A percentile compares a stretch with the other conserved stretches of the same genome.
phyloP scores from a whole-genome alignment of 1,284 basidiomycete genomes.

The Coriolopsis trogii region DNA sequence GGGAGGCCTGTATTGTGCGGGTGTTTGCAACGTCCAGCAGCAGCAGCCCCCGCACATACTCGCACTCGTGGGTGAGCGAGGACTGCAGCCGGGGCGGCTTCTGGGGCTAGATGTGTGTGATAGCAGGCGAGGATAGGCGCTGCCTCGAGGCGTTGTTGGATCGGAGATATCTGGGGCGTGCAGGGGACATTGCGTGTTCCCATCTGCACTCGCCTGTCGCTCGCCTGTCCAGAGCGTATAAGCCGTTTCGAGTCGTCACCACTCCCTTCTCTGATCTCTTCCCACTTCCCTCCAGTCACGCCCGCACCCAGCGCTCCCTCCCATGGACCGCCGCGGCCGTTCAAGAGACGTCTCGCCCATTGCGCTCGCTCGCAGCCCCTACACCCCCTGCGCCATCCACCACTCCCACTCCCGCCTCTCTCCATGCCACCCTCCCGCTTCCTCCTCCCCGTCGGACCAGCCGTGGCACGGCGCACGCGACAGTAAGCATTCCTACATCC shows the following conservation, averaged over 20 bases:
- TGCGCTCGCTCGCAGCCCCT: conserved; percentile 24
- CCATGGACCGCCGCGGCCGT: conserved; percentile 35
- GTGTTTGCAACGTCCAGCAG: too few relatives aligned
- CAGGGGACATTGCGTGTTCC: conserved; percentile 10
- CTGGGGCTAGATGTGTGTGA: too few relatives aligned
- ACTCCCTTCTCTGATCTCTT: conserved; percentile 25
- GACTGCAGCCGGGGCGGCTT: too few relatives aligned
- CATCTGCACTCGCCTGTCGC: conserved; percentile 10
- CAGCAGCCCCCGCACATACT: too few relatives aligned
- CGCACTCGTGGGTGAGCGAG: neutral
- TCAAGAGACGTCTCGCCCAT: conserved; percentile 33
- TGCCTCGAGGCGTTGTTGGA: conserved; percentile 29
- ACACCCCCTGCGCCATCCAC: conserved; percentile 9
- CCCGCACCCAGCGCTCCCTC: conserved; percentile 11
- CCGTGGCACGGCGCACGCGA: conserved; percentile 11
- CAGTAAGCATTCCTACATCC: conserved; percentile 14
- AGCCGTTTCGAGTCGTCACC: conserved; percentile 24
- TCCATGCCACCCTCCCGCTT: conserved; percentile 7
- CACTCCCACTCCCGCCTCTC: conserved; percentile 12
- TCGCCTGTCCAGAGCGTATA: conserved; percentile 30
- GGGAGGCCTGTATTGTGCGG: too few relatives aligned
- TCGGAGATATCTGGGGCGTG: conserved; percentile 23
- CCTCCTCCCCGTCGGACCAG: conserved; percentile 15
- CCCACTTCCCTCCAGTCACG: conserved; percentile 14
- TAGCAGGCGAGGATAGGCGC: conserved; percentile 12